Evolutionary conservation across 345 rosid genomes (phyloP), one percentile per base, ranked within the genome.

Genomic region (Linum trigynum): DNA sequence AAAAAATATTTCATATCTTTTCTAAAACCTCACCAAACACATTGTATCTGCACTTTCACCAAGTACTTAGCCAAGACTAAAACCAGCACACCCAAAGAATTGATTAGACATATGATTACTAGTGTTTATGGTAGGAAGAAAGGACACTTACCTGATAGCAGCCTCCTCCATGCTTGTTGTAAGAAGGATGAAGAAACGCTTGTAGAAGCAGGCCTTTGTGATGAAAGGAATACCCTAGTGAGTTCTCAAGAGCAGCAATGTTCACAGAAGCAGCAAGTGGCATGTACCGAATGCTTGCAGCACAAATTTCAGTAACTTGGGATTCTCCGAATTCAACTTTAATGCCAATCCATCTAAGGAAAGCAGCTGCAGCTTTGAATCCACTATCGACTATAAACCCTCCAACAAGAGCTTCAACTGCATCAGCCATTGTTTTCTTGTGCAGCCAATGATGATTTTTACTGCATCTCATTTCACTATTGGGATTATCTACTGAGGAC

Each of bases 131-230:
- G 42, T 67, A 68, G 63, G 37, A 69, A 64, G 32, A 63, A 2
- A 59, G 42, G 69, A 35, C 6, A 32, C 55, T 64, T 66, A 86
- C 98, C 90, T 92, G 98, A 76, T 89, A 92, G 85, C 98, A 89
- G 71, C 98, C 98, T 74, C 96, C 95, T 61, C 89, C 98, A 72
- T 77, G 87, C 75, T 65, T 76, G 81, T 74, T 82, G 76, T 82
- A 86, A 77, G 98, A 91, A 67, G 98, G 96, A 82, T 92, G 98
- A 59, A 92, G 79, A 69, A 87, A 84, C 39, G 96, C 95, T 72
- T 89, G 98, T 16, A 84, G 74, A 73, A 92, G 87, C 66, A 92
- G 75, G 75, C 98, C 98, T 81, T 59, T 84, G 67, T 87, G 85
- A 62, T 65, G 80, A 72, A 92, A 92, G 55, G 58, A 74, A 72